A percentile compares a stretch with the other conserved stretches of the same genome.
phyloP scores from a whole-genome alignment of 2,329 filamentous ascomycete species.

The Claviceps arundinis region DNA sequence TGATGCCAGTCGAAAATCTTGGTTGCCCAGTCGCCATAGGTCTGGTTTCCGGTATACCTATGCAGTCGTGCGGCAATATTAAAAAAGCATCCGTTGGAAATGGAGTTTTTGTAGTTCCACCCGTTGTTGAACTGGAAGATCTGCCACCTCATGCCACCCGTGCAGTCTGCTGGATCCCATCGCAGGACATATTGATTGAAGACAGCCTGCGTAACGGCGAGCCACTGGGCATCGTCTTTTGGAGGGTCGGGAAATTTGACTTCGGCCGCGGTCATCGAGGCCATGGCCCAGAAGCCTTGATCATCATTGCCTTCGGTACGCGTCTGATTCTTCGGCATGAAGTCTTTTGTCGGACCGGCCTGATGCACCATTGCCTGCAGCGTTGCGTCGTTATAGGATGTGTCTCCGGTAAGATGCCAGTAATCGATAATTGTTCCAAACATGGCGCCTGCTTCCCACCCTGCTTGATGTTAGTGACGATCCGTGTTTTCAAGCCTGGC shows the following conservation, averaged over 20 bases:
- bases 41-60: constrained; percentile 64
- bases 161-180: constrained; percentile 53
- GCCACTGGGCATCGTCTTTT: constrained; percentile 50
- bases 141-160: constrained; percentile 74
- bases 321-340: constrained; percentile 55
- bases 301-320: constrained; percentile 56
- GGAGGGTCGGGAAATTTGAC: constrained; percentile 59
- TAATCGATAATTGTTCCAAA: constrained; percentile 61
- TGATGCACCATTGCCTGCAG: constrained; percentile 48
- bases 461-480: constrained; percentile 11
- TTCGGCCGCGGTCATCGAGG: constrained; percentile 67
- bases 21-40: constrained; percentile 64
- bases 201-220: constrained; percentile 64
- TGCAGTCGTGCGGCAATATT: constrained; percentile 59
- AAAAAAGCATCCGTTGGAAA: constrained; percentile 58
- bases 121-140: constrained; percentile 68
- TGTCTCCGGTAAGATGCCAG: constrained; percentile 56
- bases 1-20: constrained; percentile 55
- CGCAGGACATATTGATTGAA: constrained; percentile 65
- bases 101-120: constrained; percentile 54
- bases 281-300: constrained; percentile 76
- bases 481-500: neutral
- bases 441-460: constrained; percentile 63
- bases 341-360: constrained; percentile 43
- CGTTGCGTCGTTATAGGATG: constrained; percentile 47